phyloP scores from a whole-genome alignment of 2,329 filamentous ascomycete genomes.

The Trichoderma cornu-damae region DNA sequence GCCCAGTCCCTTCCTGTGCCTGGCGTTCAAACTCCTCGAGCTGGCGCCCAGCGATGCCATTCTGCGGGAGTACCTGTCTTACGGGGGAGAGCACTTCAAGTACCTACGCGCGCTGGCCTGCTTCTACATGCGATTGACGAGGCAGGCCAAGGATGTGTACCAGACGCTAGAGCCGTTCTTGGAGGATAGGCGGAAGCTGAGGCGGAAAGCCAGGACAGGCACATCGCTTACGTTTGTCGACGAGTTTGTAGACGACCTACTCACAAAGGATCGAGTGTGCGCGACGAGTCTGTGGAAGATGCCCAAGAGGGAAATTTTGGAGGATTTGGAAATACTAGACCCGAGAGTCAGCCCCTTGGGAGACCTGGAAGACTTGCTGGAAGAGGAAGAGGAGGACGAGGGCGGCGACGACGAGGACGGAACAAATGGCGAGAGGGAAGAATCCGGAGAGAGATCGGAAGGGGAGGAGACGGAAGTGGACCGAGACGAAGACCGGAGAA shows the following conservation, averaged over 20 bases:
- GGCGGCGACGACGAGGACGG: slow-evolving; percentile 4
- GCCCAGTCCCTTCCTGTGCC: slow-evolving; percentile 86
- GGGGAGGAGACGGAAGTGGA: slow-evolving; percentile 39
- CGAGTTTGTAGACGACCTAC: slow-evolving; percentile 86
- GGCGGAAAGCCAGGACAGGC: slow-evolving; percentile 67
- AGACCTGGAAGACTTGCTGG: slow-evolving; percentile 67
- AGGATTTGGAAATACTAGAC: slow-evolving; percentile 85
- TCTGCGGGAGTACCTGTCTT: slow-evolving; percentile 71
- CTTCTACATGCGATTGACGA: slow-evolving; percentile 89
- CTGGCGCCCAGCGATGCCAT: slow-evolving; percentile 75
- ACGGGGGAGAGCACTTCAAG: slow-evolving; percentile 71
- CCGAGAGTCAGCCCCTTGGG: slow-evolving; percentile 78
- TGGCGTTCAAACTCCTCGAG: slow-evolving; percentile 91
- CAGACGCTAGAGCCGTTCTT: slow-evolving; percentile 74
- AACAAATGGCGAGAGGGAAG: slow-evolving; percentile 31
- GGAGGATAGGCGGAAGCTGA: slow-evolving; percentile 76
- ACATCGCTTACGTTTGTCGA: slow-evolving; percentile 78
- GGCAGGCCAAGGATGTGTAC: slow-evolving; percentile 77
- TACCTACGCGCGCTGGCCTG: slow-evolving; percentile 85
- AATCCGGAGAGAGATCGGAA: slow-evolving; percentile 39
- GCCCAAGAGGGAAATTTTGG: slow-evolving; percentile 72
- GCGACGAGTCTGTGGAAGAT: slow-evolving; percentile 91
- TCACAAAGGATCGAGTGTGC: slow-evolving; percentile 84
- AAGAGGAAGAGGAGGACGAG: slow-evolving; percentile 46
- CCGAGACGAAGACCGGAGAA: slow-evolving; percentile 27